Evolutionary conservation across 495 filamentous ascomycete species (phyloP).

Genomic region (Aspergillus avenaceus): DNA sequence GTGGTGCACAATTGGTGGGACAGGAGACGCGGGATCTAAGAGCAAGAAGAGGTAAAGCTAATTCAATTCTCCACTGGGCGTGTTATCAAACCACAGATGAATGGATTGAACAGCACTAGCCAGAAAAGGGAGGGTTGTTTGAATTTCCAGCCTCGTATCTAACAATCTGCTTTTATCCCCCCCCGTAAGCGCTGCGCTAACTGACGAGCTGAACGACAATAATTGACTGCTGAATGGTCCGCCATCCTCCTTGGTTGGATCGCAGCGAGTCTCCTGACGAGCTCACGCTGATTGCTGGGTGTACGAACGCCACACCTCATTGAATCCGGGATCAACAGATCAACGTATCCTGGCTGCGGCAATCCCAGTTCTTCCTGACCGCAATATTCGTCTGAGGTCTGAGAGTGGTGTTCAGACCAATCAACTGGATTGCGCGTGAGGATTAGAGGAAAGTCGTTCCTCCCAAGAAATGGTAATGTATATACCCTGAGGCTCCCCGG

Average conservation of each 20-base stretch:
- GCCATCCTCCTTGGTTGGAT: slow-evolving; percentile 7
- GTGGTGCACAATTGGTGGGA: neutral
- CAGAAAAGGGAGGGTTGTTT: neutral
- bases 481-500: neutral
- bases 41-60: neutral
- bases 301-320: slow-evolving; percentile 3
- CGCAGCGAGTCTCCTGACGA: slow-evolving; percentile 19
- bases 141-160: neutral
- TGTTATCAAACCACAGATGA: neutral
- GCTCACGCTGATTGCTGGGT: slow-evolving; percentile 10
- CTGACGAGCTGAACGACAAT: slow-evolving; percentile 5
- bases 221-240: slow-evolving; percentile 1
- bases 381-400: neutral
- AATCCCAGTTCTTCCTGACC: slow-evolving; percentile 6
- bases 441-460: slow-evolving; percentile 1
- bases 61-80: neutral
- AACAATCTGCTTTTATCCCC: slow-evolving; percentile 1
- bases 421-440: slow-evolving; percentile 5
- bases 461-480: neutral
- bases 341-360: slow-evolving; percentile 6
- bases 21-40: neutral
- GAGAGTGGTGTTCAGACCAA: slow-evolving; percentile 4
- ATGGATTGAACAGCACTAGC: neutral
- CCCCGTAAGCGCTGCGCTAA: slow-evolving; percentile 13
- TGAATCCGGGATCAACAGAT: slow-evolving; percentile 6